phyloP scores from a whole-genome alignment of 2,329 filamentous ascomycete genomes.

The Boeremia exigua region DNA sequence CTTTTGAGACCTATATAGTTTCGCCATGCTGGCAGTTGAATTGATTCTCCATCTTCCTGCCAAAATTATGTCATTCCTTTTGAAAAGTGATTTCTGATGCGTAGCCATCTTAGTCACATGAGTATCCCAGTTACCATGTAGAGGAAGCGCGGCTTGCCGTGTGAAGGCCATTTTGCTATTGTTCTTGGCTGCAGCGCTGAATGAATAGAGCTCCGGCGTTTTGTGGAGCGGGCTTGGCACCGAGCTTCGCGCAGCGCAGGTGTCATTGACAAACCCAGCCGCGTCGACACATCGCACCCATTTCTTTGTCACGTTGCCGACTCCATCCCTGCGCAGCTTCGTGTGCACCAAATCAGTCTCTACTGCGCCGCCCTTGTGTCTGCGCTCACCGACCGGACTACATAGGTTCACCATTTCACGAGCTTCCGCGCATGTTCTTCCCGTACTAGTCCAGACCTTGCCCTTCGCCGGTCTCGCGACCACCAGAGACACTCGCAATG shows the following conservation, averaged over 20 bases:
- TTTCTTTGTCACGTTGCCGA: conserved; percentile 18
- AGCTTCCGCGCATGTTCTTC: conserved; percentile 39
- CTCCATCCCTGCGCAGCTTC: conserved; percentile 12
- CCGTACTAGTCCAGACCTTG: conserved; percentile 24
- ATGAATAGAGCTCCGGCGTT: conserved; percentile 1
- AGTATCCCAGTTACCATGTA: not conserved
- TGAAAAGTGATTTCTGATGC: not conserved
- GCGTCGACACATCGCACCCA: conserved; percentile 24
- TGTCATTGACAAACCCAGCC: conserved; percentile 23
- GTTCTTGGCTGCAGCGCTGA: not conserved
- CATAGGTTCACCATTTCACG: conserved; percentile 1
- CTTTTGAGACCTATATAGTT: conserved; percentile 31
- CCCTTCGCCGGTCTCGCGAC: conserved; percentile 35
- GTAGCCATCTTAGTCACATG: too few relatives aligned
- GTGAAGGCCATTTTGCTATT: not conserved
- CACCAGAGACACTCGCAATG: conserved; percentile 51
- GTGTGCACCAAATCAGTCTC: not conserved
- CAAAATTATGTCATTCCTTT: not conserved
- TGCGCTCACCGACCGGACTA: not conserved
- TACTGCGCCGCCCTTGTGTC: not conserved
- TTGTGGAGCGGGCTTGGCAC: conserved; percentile 13
- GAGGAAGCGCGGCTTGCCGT: not conserved
- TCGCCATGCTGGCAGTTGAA: conserved; percentile 9
- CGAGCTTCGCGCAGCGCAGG: conserved; percentile 21
- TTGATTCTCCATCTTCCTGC: conserved; percentile 11